Evolutionary conservation across 768 basidiomycete species (phyloP), one percentile per base, ranked within the genome.

Genomic region (Suillus clintonianus): DNA sequence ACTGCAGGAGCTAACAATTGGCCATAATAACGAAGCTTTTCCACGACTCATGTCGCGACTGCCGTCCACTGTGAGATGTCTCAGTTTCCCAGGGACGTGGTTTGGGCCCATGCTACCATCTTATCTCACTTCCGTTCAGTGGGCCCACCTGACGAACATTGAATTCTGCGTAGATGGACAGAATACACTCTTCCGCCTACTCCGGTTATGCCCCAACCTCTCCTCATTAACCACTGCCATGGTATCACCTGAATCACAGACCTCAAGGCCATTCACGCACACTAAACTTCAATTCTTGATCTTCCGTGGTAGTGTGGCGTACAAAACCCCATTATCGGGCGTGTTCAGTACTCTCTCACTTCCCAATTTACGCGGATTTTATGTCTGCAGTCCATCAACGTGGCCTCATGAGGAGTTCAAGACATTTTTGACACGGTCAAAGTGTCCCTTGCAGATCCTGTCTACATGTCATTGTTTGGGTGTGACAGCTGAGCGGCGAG

Each of bases 101-200:
- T 59, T 72, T 37, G 10, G 36, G 13, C n/a, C 22, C 45, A 14
- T 14, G 22, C 22, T 14, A 6, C 13, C 22, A 43, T 50, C 55
- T 5, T 22, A 15, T 3, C 62, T 71, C 55, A 57, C 66, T 47
- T 63, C 67, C 3, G 63, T 63, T 1, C 27, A 27, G 27, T 71
- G 70, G 70, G 54, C 62, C 48, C 42, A 73, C 36, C 72, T 71
- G 19, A 71, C 64, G 2, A 60, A 48, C 1, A 24, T 72, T 11
- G 43, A 57, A 10, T 45, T 71, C 15, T 54, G 36, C 37, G 10
- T 42, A 2, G 37, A 59, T 34, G 36, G 41, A 3, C 36, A 15
- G 14, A 24, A 59, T 17, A 13, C 57, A 17, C 36, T 70, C 36
- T 19, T 62, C 34, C 27, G 22, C 62, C 19, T 59, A 61, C 11